Conservation (phyloP, 2,329 filamentous ascomycete genomes). For the Leptographium flavum region DNA sequence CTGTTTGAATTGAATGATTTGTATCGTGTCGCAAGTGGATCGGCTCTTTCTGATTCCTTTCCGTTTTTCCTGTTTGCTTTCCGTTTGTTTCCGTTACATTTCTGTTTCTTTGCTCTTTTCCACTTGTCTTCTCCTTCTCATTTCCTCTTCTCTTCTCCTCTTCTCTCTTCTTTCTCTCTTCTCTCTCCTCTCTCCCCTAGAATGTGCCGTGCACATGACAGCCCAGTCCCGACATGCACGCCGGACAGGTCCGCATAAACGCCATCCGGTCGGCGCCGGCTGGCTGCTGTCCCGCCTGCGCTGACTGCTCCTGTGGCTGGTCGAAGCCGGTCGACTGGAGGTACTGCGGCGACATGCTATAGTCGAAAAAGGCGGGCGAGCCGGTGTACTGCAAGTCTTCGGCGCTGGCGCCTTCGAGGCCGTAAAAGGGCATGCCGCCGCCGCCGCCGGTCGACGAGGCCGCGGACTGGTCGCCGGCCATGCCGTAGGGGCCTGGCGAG, state of each 20-base stretch:
- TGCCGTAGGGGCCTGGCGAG: not conserved
- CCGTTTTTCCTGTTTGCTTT: not conserved
- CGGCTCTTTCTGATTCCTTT: not conserved
- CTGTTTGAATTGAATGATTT: not conserved
- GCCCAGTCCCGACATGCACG: constrained; percentile 9
- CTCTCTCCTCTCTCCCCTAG: constrained; percentile 2
- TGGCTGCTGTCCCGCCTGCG: not conserved
- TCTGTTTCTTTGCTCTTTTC: not conserved
- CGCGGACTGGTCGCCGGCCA: not conserved
- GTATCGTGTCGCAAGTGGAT: not conserved
- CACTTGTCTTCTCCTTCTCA: not conserved
- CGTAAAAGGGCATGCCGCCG: constrained; percentile 4
- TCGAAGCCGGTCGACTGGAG: not conserved
- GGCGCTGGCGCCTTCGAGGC: constrained; percentile 8
- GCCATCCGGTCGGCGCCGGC: not conserved
- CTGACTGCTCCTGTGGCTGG: not conserved
- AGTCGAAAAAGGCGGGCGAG: constrained; percentile 9
- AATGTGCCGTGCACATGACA: constrained; percentile 9
- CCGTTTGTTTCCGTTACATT: not conserved
- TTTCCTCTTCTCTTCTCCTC: not conserved
- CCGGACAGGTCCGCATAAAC: constrained; percentile 3
- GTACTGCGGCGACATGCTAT: constrained; percentile 9
- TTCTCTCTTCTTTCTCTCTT: not conserved
- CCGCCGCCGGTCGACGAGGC: not conserved
- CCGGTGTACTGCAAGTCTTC: constrained; percentile 7